phyloP scores from a whole-genome alignment of 768 basidiomycete genomes.

The Mycena galericulata region DNA sequence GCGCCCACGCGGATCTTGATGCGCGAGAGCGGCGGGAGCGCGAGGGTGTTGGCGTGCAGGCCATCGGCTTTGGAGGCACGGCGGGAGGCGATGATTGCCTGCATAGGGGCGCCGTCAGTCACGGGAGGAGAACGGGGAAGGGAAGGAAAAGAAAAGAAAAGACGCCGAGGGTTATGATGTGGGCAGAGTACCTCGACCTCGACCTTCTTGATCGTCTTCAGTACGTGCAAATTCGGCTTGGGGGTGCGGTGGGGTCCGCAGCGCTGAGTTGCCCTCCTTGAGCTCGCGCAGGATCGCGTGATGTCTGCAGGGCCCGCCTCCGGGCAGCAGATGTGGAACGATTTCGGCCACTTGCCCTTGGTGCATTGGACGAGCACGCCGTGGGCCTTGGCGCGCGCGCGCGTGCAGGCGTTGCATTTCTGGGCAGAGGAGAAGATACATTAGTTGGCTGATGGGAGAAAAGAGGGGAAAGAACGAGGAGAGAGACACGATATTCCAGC shows the following conservation, averaged over 20 bases:
- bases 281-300: constrained; percentile 71
- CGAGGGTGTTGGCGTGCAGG: constrained; percentile 75
- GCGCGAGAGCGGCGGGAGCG: constrained; percentile 75
- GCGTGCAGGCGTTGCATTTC: constrained; percentile 94
- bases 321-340: constrained; percentile 95
- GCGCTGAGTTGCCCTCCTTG: constrained; percentile 63
- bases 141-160: constrained; percentile 7
- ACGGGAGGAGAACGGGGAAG: no score
- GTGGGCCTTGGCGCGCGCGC: constrained; percentile 71
- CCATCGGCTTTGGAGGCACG: constrained; percentile 81
- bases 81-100: constrained; percentile 83
- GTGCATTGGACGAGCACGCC: constrained; percentile 93
- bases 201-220: constrained; percentile 80
- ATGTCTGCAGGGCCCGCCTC: constrained; percentile 66
- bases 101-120: constrained; percentile 10
- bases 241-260: constrained; percentile 19
- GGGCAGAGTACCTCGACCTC: constrained; percentile 84
- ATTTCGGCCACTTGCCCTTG: constrained; percentile 92
- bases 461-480: not conserved
- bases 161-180: constrained; percentile 90
- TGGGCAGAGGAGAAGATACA: constrained; percentile 42
- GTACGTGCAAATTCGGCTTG: constrained; percentile 46
- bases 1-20: constrained; percentile 89
- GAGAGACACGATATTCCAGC: constrained; percentile 88
- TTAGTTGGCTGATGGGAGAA: constrained; percentile 11